Evolutionary conservation across 177 flowering plant genomes (phyloP), one percentile per base, ranked within the genome.

Genomic region (Telopea speciosissima): DNA sequence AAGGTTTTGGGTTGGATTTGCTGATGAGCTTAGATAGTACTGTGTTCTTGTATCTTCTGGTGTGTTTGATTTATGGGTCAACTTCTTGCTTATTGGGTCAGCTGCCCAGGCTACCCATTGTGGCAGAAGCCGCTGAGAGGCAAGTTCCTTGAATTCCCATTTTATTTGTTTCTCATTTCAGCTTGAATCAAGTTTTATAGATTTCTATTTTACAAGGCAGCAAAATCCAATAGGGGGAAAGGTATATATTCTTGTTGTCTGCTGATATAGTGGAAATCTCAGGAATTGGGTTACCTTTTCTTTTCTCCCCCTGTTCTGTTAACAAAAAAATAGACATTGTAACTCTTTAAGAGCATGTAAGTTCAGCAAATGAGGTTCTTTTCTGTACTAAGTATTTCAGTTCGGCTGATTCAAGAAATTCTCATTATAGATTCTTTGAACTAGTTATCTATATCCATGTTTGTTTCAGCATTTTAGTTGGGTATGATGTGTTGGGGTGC

Each of bases 91-190:
- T 86, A 79, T 63, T 92, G 42, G 99, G 97, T 42, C 90, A 85
- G 77, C 26, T 95, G 22, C 97, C 99, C 16, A 84, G 99, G 72
- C 84, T 95, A 89, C 99, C 99, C 0, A 84, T 95, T 80, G 96
- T 95, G 59, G 97, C 97, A 33, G 99, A 95, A 23, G 99, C 97
- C 22, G 99, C 99, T 63, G 99, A 95, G 6, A 92, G 97, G 84
- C 99, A 95, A 82, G 94, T 95, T 40, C 87, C 76, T 3, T 89
- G 77, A 85, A 54, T 54, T 22, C 59, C 26, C 24, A 21, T 62
- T 62, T 66, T 16, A 23, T 42, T 66, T 66, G 26, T 23, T 13
- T 26, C 31, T 25, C 36, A 13, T 62, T 26, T 13, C n/a, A 58
- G 61, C 61, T 58, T 9, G 61, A 58, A 58, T 58, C 61, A 58